These are phyloP conservation scores for Penicillium sp. DNA, from an alignment of 2,329 filamentous ascomycete species.

Conservation along the genomic window DNA sequence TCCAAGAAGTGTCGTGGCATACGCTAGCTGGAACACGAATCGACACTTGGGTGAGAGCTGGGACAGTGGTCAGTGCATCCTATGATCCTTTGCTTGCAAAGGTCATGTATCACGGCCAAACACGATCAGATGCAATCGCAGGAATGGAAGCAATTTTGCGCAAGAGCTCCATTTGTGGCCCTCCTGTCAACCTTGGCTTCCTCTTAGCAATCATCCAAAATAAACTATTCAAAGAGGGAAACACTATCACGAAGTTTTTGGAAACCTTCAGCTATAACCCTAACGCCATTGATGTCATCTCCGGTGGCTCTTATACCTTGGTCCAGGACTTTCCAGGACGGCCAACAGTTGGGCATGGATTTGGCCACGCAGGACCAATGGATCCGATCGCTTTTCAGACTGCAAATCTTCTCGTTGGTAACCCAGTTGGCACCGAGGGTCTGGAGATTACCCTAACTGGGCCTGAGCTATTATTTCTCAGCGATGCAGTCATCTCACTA, in stretches of 20 bases:
- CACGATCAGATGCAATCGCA: not conserved
- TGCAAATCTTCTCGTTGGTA: not conserved
- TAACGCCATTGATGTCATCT: constrained; percentile 56
- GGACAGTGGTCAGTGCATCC: constrained; percentile 61
- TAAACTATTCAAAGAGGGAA: not conserved
- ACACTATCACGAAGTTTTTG: not conserved
- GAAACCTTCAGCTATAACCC: not conserved
- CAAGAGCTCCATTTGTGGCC: constrained; percentile 49
- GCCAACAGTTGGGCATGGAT: constrained; percentile 58
- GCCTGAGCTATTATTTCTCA: not conserved
- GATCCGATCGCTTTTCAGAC: not conserved
- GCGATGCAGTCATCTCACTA: not conserved
- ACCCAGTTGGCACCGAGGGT: not conserved
- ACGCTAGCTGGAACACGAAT: constrained; percentile 52
- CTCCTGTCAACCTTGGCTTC: constrained; percentile 60
- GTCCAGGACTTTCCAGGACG: constrained; percentile 62
- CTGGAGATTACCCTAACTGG: not conserved
- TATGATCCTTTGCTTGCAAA: constrained; percentile 58
- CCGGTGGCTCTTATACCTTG: constrained; percentile 58
- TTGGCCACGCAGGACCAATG: constrained; percentile 62
- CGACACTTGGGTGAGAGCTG: constrained; percentile 25
- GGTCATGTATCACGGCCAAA: constrained; percentile 54
- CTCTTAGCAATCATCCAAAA: constrained; percentile 27
- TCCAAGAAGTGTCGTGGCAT: constrained; percentile 61
- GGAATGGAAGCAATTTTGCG: not conserved